These are phyloP conservation scores for Acephala macrosclerotiorum DNA, from an alignment of 2,329 filamentous ascomycete genomes.

Conservation along the genomic window DNA sequence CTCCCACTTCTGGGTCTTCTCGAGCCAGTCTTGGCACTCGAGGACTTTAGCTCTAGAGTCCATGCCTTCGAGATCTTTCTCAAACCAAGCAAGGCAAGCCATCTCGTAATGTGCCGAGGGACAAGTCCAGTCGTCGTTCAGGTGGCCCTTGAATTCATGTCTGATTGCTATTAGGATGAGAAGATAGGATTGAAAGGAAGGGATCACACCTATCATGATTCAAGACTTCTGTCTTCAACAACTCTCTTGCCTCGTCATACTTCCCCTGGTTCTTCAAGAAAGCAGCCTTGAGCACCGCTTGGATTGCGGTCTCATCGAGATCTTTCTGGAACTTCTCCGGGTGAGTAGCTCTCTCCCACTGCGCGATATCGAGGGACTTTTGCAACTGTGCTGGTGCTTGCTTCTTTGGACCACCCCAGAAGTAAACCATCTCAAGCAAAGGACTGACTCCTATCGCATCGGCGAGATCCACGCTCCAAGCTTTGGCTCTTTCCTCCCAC, in stretches of 20 bases:
- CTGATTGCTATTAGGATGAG: constrained; percentile 45
- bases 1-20: constrained; percentile 75
- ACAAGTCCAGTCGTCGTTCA: constrained; percentile 73
- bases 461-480: constrained; percentile 70
- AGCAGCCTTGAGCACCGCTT: constrained; percentile 70
- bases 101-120: constrained; percentile 88
- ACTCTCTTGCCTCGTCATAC: constrained; percentile 68
- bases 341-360: constrained; percentile 65
- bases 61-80: constrained; percentile 50
- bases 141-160: constrained; percentile 61
- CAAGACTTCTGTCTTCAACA: constrained; percentile 70
- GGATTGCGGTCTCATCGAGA: constrained; percentile 68
- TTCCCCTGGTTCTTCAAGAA: constrained; percentile 69
- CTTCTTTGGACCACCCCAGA: constrained; percentile 89
- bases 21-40: constrained; percentile 70
- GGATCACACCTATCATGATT: constrained; percentile 65
- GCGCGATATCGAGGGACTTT: constrained; percentile 66
- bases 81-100: constrained; percentile 81
- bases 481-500: constrained; percentile 81
- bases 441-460: constrained; percentile 86
- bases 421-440: constrained; percentile 88
- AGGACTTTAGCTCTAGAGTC: constrained; percentile 55
- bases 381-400: constrained; percentile 74
- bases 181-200: constrained; percentile 6
- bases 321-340: constrained; percentile 58